These are phyloP conservation scores for Elsinoe ampelina DNA, from an alignment of 2,329 filamentous ascomycete genomes.

Conservation along the genomic window DNA sequence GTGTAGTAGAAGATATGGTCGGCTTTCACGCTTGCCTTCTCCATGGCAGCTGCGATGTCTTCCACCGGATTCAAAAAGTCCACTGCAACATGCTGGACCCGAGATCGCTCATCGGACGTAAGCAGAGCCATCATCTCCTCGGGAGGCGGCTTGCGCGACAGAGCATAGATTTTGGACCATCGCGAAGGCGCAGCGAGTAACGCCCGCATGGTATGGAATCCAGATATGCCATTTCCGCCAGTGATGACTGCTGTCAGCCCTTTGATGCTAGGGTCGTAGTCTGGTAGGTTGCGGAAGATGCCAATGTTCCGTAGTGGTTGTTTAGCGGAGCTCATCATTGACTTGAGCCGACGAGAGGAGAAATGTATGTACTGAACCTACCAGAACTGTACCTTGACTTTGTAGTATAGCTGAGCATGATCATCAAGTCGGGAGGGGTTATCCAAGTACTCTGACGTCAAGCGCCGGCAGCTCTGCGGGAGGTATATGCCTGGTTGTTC, in stretches of 20 bases:
- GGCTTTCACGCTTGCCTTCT: conserved; percentile 23
- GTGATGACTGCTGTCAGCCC: conserved; percentile 44
- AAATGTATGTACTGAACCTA: not conserved
- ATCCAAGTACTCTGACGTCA: not conserved
- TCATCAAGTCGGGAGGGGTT: not conserved
- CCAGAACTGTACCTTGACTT: not conserved
- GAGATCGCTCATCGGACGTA: conserved; percentile 23
- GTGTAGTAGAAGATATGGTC: conserved; percentile 47
- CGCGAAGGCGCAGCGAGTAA: conserved; percentile 38
- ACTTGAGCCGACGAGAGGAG: no score
- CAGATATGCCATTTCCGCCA: conserved; percentile 47
- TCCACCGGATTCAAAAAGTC: conserved; percentile 30
- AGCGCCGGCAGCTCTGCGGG: not conserved
- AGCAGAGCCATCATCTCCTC: conserved; percentile 28
- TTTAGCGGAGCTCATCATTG: conserved; percentile 21
- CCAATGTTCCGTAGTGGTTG: conserved; percentile 26
- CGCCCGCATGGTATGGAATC: conserved; percentile 42
- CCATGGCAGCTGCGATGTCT: conserved; percentile 25
- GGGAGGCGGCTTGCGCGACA: conserved; percentile 39
- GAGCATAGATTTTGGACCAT: conserved; percentile 45
- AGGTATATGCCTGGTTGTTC: not conserved
- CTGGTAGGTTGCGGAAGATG: conserved; percentile 44
- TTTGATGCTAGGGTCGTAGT: conserved; percentile 34
- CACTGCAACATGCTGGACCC: conserved; percentile 24
- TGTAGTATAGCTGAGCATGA: not conserved